Base-by-base conservation (phyloP, 2,329 filamentous ascomycete species). In the Penicillium sp. region DNA sequence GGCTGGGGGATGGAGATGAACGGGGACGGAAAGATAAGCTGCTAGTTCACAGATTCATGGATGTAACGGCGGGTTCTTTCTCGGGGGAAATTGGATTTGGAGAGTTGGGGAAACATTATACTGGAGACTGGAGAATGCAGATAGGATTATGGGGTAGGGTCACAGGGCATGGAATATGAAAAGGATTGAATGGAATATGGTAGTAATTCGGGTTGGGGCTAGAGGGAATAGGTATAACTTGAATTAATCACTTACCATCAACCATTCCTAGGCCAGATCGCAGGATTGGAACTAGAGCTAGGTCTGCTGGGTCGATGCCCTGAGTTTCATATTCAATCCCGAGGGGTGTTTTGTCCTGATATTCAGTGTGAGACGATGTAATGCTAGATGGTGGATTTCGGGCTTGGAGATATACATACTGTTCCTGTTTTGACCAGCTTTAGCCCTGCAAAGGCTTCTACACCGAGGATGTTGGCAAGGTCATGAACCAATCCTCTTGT, bases 231-330 rank as follows among this genome's bases (percentile, higher is more conserved):
- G 11, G 26, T 35, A n/a, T 30, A 30, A 23, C 3, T 23, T 23
- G 29, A 30, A 11, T 32, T n/a, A 4, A 4, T 34, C 11, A 45
- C 72, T 19, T 65, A 88, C 87, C 88, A 69, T 96, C 90, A 40
- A 96, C 83, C 92, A 97, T 97, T 71, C 85, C 90, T 38, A 97
- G 80, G 26, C 93, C 93, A 3, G 90, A 96, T 57, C 93, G 84
- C n/a, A 97, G 83, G 73, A 97, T 96, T 35, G 93, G 93, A 2
- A 97, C 87, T 49, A 97, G 82, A 48, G 87, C 92, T 63, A 97
- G 83, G 55, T 82, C 82, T 45, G 80, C 75, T 1, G 90, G 87
- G 6, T 81, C 73, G 60, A 90, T 80, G 36, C 79, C 79, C 35
- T 84, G 82, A 0, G 84, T 86, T 13, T 83, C 81, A 76, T 92